Evolutionary conservation across 768 basidiomycete species (phyloP).

Genomic region (Tulasnella sp.): DNA sequence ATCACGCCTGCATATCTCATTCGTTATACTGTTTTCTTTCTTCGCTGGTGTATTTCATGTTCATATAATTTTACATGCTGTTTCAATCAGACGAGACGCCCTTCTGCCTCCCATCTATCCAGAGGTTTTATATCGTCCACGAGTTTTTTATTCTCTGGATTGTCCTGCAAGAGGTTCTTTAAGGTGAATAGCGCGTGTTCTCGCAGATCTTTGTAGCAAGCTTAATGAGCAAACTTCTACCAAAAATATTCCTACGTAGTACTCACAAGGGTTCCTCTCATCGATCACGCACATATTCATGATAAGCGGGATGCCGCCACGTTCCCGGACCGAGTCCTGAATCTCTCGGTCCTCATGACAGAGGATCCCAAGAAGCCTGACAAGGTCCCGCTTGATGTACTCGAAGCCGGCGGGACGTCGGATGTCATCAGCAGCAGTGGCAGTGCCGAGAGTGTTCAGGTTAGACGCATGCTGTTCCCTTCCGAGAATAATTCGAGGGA

Average conservation of each 20-base stretch:
- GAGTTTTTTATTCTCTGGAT: slow-evolving; percentile 67
- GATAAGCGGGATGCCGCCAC: slow-evolving; percentile 67
- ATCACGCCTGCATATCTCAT: too few relatives aligned
- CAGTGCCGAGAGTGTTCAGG: slow-evolving; percentile 6
- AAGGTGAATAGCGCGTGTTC: slow-evolving; percentile 87
- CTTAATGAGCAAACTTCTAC: background rate
- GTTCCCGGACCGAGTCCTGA: slow-evolving; percentile 63
- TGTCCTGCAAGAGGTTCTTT: slow-evolving; percentile 64
- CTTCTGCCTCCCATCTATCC: slow-evolving; percentile 47
- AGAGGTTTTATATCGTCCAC: slow-evolving; percentile 63
- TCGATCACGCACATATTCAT: slow-evolving; percentile 86
- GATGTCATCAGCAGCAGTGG: slow-evolving; percentile 8
- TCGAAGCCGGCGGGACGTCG: slow-evolving; percentile 52
- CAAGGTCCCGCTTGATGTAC: slow-evolving; percentile 80
- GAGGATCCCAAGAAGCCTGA: slow-evolving; percentile 75
- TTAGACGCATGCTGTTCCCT: slow-evolving; percentile 38
- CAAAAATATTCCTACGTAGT: slow-evolving; percentile 6
- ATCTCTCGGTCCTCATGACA: slow-evolving; percentile 51
- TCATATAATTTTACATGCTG: too few relatives aligned
- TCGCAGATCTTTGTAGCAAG: slow-evolving; percentile 53
- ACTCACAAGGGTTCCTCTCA: slow-evolving; percentile 86
- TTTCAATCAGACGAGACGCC: slow-evolving; percentile 32
- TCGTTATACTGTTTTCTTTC: too few relatives aligned
- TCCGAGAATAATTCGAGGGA: slow-evolving; percentile 77
- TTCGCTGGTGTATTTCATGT: too few relatives aligned